Base-by-base conservation (phyloP, 306 rosid species). In the Lathyrus oleraceus region DNA sequence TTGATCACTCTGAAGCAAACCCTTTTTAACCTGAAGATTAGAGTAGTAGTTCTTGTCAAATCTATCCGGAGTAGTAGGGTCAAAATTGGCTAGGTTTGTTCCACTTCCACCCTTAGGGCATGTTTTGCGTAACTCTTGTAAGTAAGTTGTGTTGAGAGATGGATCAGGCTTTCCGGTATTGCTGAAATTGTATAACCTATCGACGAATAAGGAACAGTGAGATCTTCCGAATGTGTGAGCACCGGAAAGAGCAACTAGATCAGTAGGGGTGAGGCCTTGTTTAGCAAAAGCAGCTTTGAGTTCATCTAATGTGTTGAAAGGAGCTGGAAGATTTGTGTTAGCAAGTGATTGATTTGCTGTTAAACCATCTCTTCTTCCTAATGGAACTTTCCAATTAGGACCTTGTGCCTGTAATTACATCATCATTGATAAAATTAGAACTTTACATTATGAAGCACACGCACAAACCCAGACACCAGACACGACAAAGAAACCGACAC, bases 291-390 rank as follows among this genome's bases (percentile, higher is more conserved):
- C 32, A 0, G 3, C 0, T 57, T 72, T 66, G 12, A 87, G 81
- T 52, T 14, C 0, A 2, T 64, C 76, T 5, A 85, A 20, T 3
- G 67, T 5, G 4, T 6, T 3, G 17, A 13, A 9, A n/a, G 92
- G 84, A 70, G 32, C 19, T 7, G 92, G 92, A 72, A 87, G 82
- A 51, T 39, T 61, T 9, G 0, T 1, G 25, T 67, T 36, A 5
- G 86, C 89, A 7, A 63, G 57, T 0, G 63, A 58, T 32, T 45
- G 15, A 8, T 81, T 81, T 0, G 91, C 85, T 8, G 81, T 81
- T 32, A 51, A 17, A 70, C 87, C 65, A 32, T 84, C 88, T 30
- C 87, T 79, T 81, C 91, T 74, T 81, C 91, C 88, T 32, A 84
- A 15, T 0, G 57, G 81, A 47, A 79, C 81, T 19, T 21, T 5